These are phyloP conservation scores for Zostera marina DNA, from an alignment of 116 monocot genomes.

Conservation along the genomic window DNA sequence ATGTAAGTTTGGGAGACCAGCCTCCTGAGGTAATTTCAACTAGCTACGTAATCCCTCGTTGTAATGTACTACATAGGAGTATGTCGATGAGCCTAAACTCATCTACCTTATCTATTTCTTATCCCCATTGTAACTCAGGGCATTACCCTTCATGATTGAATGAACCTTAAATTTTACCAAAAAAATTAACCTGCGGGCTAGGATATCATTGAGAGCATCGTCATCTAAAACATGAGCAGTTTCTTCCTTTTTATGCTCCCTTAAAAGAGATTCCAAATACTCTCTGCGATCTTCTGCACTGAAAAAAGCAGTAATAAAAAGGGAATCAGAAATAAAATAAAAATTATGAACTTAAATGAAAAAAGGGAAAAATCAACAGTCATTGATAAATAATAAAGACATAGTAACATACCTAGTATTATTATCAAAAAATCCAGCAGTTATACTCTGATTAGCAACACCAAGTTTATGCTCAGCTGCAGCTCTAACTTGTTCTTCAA, in stretches of 20 bases:
- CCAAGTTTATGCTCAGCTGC: slow-evolving; percentile 98
- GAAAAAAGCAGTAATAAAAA: slow-evolving; percentile 3
- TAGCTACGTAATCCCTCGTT: too few species aligned
- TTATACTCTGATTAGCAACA: slow-evolving; percentile 99
- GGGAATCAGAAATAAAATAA: background rate
- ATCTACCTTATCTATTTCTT: too few species aligned
- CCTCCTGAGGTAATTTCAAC: too few species aligned
- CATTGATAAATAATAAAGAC: background rate
- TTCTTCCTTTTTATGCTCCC: slow-evolving; percentile 99
- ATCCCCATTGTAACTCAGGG: too few species aligned
- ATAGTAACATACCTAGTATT: slow-evolving; percentile 60
- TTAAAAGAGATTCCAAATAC: slow-evolving; percentile 88
- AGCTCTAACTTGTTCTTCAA: slow-evolving; percentile 99
- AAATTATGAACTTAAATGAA: background rate
- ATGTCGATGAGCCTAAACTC: too few species aligned
- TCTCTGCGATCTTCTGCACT: slow-evolving; percentile 99
- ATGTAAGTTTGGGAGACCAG: too few species aligned
- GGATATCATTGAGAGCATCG: slow-evolving; percentile 89
- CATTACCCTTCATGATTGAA: too few species aligned
- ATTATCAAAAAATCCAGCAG: slow-evolving; percentile 99
- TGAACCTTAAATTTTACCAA: slow-evolving; percentile 1
- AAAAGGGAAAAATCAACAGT: background rate
- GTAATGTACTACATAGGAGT: too few species aligned
- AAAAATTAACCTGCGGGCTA: slow-evolving; percentile 99
- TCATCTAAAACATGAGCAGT: slow-evolving; percentile 87